Percentiles rank a stretch among this genome's conserved stretches.
These are phyloP conservation scores for Orbilia javanica DNA, from an alignment of 2,329 filamentous ascomycete genomes.

Conservation along the genomic window DNA sequence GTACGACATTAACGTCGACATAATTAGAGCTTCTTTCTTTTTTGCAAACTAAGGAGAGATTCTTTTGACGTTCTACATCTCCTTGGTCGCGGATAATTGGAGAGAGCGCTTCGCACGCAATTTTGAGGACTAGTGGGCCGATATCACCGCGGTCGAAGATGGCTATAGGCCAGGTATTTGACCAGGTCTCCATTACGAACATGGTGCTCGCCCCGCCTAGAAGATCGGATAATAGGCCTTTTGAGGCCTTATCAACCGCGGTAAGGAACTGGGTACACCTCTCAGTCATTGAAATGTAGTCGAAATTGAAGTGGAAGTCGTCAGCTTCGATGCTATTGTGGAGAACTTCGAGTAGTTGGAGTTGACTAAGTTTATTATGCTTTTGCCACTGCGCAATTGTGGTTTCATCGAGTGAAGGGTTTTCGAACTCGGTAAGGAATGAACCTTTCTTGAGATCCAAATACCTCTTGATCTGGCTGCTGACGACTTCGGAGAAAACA, in stretches of 20 bases:
- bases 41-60: not conserved
- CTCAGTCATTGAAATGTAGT: conserved; percentile 26
- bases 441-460: not conserved
- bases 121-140: not conserved
- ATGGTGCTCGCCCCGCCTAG: not conserved
- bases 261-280: conserved; percentile 1
- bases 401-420: conserved; percentile 6
- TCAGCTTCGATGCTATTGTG: conserved; percentile 15
- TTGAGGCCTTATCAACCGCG: not conserved
- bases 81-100: conserved; percentile 1
- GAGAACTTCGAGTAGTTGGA: conserved; percentile 21
- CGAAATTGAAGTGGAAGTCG: conserved; percentile 29
- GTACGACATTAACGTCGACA: not conserved
- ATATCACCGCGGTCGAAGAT: not conserved
- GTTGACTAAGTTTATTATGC: conserved; percentile 1
- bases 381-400: conserved; percentile 19
- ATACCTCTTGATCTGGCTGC: conserved; percentile 13
- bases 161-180: not conserved
- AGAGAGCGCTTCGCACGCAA: not conserved
- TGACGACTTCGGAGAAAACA: conserved; percentile 2
- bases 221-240: not conserved
- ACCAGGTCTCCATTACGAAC: not conserved
- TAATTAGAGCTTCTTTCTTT: not conserved
- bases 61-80: not conserved
- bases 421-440: not conserved